Evolutionary conservation across 2,329 filamentous ascomycete species (phyloP), one percentile per base, ranked within the genome.

Genomic region (Hypoxylon sp.): DNA sequence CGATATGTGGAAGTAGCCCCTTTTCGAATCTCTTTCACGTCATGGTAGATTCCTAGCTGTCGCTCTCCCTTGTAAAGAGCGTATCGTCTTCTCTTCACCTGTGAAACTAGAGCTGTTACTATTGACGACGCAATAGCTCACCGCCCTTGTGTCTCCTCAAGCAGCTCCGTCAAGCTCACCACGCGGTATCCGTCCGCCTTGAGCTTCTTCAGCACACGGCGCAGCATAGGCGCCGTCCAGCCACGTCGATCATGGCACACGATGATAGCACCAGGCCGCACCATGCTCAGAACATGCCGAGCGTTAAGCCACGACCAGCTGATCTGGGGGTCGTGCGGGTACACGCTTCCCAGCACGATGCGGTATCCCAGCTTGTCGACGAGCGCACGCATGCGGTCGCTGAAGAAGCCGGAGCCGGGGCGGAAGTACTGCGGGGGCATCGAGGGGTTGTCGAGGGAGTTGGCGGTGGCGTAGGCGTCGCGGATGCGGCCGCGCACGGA

Each of bases 251-350:
- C 91, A 73, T 96, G 91, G 66, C 90, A 92, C 41, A 96, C 87
- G 55, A 96, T 86, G 49, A 96, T 87, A 19, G 82, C 86, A 0
- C 91, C 91, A 0, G 88, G 86, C 35, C 82, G 76, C 25, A 88
- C 76, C 87, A 91, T 91, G 72, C 89, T 91, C 61, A 96, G 70
- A 3, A 96, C 82, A 73, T 96, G 91, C 59, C 76, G 78, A 5
- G 89, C 87, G 71, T 96, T 96, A 42, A 91, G 61, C 57, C 76
- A 74, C 60, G 83, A 79, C 64, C 81, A 86, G 7, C 77, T 76
- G 50, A 96, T 87, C 76, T 95, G 91, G n/a, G 91, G 86, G 73
- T 96, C 91, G 73, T 96, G 91, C 4, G 91, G 91, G 71, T 95
- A 96, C 29, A 96, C 86, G 69, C 85, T 86, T 2, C 91, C 91